Evolutionary conservation across 2,329 filamentous ascomycete species (phyloP).

Genomic region (Fusarium sp.): DNA sequence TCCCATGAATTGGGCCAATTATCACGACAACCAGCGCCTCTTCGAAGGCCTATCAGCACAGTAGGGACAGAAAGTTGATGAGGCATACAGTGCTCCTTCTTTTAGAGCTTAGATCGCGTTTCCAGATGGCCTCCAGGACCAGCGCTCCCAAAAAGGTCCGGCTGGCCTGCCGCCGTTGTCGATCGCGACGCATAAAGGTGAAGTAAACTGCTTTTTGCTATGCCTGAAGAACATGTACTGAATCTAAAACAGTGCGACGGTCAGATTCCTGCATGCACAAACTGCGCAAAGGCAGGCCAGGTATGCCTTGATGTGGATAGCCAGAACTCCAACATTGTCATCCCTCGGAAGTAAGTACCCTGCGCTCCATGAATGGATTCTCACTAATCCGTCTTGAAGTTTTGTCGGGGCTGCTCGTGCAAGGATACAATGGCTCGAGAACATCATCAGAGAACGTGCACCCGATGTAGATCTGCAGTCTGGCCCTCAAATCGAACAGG

Average conservation of each 20-base stretch:
- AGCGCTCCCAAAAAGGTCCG: constrained; percentile 50
- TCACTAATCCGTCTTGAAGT: not conserved
- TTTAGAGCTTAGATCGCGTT: not conserved
- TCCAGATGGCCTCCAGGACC: constrained; percentile 9
- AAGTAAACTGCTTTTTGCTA: not conserved
- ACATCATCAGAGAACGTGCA: constrained; percentile 14
- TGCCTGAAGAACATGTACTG: not conserved
- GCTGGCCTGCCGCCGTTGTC: constrained; percentile 52
- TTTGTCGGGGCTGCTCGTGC: constrained; percentile 17
- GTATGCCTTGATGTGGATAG: constrained; percentile 53
- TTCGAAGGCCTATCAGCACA: too few relatives aligned
- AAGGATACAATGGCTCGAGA: constrained; percentile 29
- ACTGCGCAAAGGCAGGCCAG: constrained; percentile 51
- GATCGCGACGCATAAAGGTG: constrained; percentile 52
- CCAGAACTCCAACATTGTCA: constrained; percentile 48
- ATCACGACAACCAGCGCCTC: not conserved
- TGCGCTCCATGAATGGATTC: not conserved
- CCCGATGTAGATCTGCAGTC: constrained; percentile 18
- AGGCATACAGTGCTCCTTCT: not conserved
- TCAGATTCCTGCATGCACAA: constrained; percentile 51
- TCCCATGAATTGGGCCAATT: not conserved
- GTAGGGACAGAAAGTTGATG: not conserved
- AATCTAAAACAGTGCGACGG: constrained; percentile 49
- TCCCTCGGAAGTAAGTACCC: constrained; percentile 48
- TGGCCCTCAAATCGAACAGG: constrained; percentile 10